Conservation (phyloP, 1,284 basidiomycete species). For the Coniophora puteana region DNA sequence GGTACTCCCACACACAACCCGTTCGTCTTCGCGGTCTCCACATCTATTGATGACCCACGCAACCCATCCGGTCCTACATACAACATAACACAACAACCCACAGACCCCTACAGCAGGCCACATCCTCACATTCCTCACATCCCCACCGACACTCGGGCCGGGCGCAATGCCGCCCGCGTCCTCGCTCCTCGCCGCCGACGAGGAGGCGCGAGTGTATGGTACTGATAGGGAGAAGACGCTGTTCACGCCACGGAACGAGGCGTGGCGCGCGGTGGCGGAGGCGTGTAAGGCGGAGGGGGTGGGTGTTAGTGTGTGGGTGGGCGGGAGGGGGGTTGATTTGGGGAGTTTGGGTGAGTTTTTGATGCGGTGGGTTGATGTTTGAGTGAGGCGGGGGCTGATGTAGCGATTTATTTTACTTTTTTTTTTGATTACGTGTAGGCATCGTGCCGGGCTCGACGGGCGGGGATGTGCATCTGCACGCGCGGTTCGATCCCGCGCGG, state of each 20-base stretch:
- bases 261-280: conserved; percentile 83
- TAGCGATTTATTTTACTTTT: no score
- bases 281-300: conserved; percentile 89
- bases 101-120: no score
- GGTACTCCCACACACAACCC: no score
- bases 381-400: no score
- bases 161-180: conserved; percentile 56
- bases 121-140: conserved; percentile 78
- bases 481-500: conserved; percentile 75
- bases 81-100: no score
- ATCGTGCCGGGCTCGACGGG: conserved; percentile 76
- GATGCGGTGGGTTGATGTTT: no score
- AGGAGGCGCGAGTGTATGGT: conserved; percentile 78
- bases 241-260: conserved; percentile 71
- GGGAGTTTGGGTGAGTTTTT: conserved; percentile 84
- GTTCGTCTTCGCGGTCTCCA: no score
- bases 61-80: no score
- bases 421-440: conserved; percentile 37
- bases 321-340: conserved; percentile 83
- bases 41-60: no score
- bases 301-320: conserved; percentile 88
- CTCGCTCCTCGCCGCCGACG: no score
- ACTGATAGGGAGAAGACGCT: conserved; percentile 87
- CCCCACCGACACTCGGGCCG: conserved; percentile 75
- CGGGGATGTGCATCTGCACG: conserved; percentile 94